Base-by-base conservation (phyloP, 441 rosid genomes). In the Erodium moschatum region DNA sequence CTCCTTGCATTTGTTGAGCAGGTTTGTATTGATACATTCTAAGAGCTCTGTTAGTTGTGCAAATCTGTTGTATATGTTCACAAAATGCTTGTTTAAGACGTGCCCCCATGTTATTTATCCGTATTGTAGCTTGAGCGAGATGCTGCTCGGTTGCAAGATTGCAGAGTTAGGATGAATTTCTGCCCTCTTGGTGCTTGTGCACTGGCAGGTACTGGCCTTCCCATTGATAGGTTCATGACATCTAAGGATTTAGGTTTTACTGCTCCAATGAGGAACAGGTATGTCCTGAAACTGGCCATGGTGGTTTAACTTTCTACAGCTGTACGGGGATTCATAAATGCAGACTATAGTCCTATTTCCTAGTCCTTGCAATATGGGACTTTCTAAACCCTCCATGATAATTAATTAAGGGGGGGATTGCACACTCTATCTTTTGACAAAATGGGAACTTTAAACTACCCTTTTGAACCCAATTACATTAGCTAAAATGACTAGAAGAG, bases 141-240 rank as follows among this genome's bases (percentile, higher is more conserved):
- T 81, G 85, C 85, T 70, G 87, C 89, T 42, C 95, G 96, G 38
- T 84, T 89, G 70, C 70, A 54, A 15, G 92, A 91, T 80, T 94
- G 97, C 80, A 80, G 83, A 72, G 83, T 12, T 31, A 88, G 96
- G 76, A 64, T 89, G 79, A 93, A 94, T 72, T 79, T 86, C 76
- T 88, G 84, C 68, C 97, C 97, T 44, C 83, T 91, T 15, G 97
- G 98, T 74, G 96, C 98, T 70, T 94, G 97, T 84, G 98, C 96
- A 71, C 76, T 89, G 82, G 97, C 98, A 52, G 98, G 94, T 67
- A 94, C 97, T 66, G 94, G 97, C 73, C 76, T 91, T 21, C 96
- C 98, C 7, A 86, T 91, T 67, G 90, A 94, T 81, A 81, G 98
- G 75, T 86, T 88, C 73, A 85, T 87, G 93, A 89, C 96, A 67